These are phyloP conservation scores for Wickerhamiella azyma DNA, from an alignment of 805 yeast genomes.

Conservation along the genomic window DNA sequence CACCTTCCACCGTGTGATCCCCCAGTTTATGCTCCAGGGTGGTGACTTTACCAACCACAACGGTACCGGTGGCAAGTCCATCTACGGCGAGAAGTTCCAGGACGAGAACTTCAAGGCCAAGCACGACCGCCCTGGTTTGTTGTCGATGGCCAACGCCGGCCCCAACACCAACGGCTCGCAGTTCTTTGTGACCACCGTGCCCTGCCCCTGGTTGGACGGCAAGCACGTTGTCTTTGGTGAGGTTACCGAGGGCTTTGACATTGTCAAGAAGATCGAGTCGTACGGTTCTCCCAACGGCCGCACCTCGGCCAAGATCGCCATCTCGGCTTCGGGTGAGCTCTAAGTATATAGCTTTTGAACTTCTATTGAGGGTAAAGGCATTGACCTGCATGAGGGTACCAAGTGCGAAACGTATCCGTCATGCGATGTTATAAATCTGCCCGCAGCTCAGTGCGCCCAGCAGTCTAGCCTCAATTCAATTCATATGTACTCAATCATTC, in stretches of 20 bases:
- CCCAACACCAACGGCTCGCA: constrained; percentile 98
- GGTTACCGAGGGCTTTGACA: constrained; percentile 69
- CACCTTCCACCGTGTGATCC: constrained; percentile 92
- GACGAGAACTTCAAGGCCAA: constrained; percentile 65
- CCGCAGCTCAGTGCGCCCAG: too few species aligned
- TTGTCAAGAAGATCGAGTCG: constrained; percentile 74
- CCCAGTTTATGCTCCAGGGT: constrained; percentile 94
- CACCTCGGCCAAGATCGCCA: constrained; percentile 48
- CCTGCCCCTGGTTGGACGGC: constrained; percentile 82
- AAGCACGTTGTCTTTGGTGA: constrained; percentile 94
- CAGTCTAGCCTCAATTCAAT: too few species aligned
- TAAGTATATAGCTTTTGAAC: constrained; percentile 20
- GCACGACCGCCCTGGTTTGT: constrained; percentile 69
- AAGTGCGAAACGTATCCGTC: too few species aligned
- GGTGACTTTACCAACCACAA: constrained; percentile 77
- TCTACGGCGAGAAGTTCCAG: constrained; percentile 57
- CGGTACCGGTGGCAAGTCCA: constrained; percentile 86
- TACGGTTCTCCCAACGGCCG: constrained; percentile 56
- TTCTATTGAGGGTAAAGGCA: too few species aligned
- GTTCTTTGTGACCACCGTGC: constrained; percentile 87
- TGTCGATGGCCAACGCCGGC: constrained; percentile 97
- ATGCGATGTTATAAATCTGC: too few species aligned
- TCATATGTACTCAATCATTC: too few species aligned
- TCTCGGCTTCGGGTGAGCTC: constrained; percentile 52
- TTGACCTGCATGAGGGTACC: too few species aligned